phyloP scores from a whole-genome alignment of 805 yeast genomes.

The Barnettozyma botsteinii region DNA sequence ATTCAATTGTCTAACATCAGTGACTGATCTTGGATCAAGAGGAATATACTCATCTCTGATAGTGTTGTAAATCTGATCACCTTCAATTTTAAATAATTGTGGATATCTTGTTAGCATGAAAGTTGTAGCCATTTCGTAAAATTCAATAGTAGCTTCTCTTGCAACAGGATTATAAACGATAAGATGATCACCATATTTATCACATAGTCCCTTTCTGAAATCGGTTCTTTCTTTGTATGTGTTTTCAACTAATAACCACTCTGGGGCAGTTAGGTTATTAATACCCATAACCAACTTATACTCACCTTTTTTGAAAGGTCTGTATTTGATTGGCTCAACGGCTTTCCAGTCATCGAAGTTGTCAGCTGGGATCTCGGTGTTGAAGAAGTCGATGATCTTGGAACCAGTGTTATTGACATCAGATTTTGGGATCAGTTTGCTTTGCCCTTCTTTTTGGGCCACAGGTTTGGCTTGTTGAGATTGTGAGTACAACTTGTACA shows the following conservation, averaged over 20 bases:
- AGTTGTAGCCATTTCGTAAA: constrained; percentile 19
- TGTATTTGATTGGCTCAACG: constrained; percentile 38
- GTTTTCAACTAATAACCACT: constrained; percentile 58
- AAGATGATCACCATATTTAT: constrained; percentile 30
- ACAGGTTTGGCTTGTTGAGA: too few relatives aligned
- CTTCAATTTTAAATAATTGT: constrained; percentile 20
- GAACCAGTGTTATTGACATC: neutral
- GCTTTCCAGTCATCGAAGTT: constrained; percentile 38
- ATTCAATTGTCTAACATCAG: constrained; percentile 16
- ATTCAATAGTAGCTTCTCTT: constrained; percentile 20
- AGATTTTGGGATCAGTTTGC: too few relatives aligned
- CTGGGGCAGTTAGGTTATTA: constrained; percentile 40
- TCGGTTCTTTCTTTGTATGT: constrained; percentile 45
- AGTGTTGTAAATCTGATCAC: constrained; percentile 21
- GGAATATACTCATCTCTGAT: constrained; percentile 24
- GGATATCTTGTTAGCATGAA: constrained; percentile 24
- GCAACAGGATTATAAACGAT: constrained; percentile 29
- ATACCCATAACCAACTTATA: constrained; percentile 63
- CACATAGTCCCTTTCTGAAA: constrained; percentile 31
- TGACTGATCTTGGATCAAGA: constrained; percentile 21
- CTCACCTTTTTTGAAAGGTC: constrained; percentile 58
- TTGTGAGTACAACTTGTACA: too few relatives aligned
- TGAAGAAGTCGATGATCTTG: constrained; percentile 1
- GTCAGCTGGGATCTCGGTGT: constrained; percentile 26
- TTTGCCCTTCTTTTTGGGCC: too few relatives aligned